A percentile compares a stretch with the other conserved stretches of the same genome.
These are phyloP conservation scores for Citrullus mucosospermus DNA, from an alignment of 306 rosid genomes.

Conservation along the genomic window DNA sequence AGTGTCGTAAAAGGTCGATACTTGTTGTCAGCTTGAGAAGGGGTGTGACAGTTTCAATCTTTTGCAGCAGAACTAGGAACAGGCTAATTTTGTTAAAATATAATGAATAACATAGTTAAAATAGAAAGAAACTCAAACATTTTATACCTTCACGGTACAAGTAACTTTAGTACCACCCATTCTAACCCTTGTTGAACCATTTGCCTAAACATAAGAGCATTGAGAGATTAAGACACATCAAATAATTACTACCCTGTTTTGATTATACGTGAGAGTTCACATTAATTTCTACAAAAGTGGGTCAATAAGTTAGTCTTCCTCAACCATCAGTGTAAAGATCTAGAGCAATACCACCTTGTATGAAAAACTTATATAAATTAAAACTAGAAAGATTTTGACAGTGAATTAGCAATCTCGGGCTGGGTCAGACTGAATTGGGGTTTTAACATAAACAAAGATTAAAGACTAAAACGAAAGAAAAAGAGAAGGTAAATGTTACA, in stretches of 20 bases:
- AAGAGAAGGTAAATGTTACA: too few relatives aligned
- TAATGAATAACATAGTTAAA: not conserved
- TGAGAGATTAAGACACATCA: not conserved
- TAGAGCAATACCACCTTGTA: constrained; percentile 26
- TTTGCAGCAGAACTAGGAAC: not conserved
- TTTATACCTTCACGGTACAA: constrained; percentile 71
- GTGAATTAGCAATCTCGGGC: too few relatives aligned
- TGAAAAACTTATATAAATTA: too few relatives aligned
- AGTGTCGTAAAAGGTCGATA: too few relatives aligned
- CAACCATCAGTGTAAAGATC: constrained; percentile 88
- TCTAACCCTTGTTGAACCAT: constrained; percentile 77
- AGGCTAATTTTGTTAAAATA: not conserved
- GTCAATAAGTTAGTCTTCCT: constrained; percentile 53
- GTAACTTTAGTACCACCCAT: constrained; percentile 75
- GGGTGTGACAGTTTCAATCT: not conserved
- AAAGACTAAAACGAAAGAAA: too few relatives aligned
- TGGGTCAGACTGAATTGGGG: too few relatives aligned
- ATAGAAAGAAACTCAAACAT: not conserved
- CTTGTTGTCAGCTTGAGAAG: too few relatives aligned
- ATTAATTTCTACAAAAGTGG: constrained; percentile 60
- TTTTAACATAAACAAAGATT: too few relatives aligned
- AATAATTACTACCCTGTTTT: not conserved
- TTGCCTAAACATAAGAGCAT: constrained; percentile 38
- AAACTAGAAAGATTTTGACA: too few relatives aligned
- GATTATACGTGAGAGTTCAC: constrained; percentile 50